Evolutionary conservation across 495 filamentous ascomycete species (phyloP).

Genomic region (Terfezia claveryi): DNA sequence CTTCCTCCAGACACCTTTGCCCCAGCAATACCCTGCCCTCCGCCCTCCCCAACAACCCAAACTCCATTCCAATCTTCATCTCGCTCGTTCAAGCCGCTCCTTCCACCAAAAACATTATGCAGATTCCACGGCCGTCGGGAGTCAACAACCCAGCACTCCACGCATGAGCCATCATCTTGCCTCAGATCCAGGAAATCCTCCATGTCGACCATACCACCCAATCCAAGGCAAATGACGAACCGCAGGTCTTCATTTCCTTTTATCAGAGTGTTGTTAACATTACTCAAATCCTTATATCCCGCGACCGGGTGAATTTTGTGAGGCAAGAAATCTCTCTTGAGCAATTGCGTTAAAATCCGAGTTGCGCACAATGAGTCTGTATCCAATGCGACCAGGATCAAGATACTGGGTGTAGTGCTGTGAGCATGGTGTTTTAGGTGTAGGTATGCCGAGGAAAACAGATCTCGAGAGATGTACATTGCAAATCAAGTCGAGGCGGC

Average conservation of each 20-base stretch:
- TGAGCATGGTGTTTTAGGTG: constrained; percentile 64
- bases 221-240: constrained; percentile 73
- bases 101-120: constrained; percentile 69
- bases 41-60: constrained; percentile 27
- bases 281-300: constrained; percentile 71
- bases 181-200: constrained; percentile 47
- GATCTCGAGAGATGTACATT: constrained; percentile 88
- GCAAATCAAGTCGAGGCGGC: neutral
- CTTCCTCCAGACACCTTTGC: constrained; percentile 32
- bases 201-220: constrained; percentile 76
- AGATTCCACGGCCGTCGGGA: constrained; percentile 85
- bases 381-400: constrained; percentile 85
- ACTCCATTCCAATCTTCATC: constrained; percentile 29
- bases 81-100: constrained; percentile 27
- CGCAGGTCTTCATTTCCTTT: constrained; percentile 15
- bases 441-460: constrained; percentile 74
- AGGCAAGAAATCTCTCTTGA: constrained; percentile 93
- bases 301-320: constrained; percentile 91
- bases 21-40: neutral
- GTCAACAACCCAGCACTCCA: constrained; percentile 84
- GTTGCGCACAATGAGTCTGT: constrained; percentile 90
- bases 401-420: constrained; percentile 63
- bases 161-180: constrained; percentile 33
- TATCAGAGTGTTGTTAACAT: constrained; percentile 11
- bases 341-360: constrained; percentile 69